Conservation (phyloP, 2,329 filamentous ascomycete genomes). For the Penicillium sp. region DNA sequence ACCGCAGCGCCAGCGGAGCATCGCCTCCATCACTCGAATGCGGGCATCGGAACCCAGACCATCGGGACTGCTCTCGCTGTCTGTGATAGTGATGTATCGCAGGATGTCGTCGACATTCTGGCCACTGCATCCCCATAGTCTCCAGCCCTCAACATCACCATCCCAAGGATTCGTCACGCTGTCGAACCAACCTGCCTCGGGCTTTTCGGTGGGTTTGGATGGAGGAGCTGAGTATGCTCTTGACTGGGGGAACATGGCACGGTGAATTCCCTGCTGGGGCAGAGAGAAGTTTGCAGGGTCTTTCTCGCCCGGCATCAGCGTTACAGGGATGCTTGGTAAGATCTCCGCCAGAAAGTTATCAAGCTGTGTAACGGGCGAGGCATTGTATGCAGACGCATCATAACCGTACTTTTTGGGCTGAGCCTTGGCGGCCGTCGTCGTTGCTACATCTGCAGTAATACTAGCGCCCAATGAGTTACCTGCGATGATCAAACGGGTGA, state of each 20-base stretch:
- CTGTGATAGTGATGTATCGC: conserved; percentile 71
- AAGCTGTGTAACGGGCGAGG: conserved; percentile 77
- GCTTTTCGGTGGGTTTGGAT: conserved; percentile 32
- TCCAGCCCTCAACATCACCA: conserved; percentile 86
- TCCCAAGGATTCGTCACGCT: conserved; percentile 92
- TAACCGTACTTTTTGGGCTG: conserved; percentile 86
- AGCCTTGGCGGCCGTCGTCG: conserved; percentile 45
- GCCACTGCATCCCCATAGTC: conserved; percentile 80
- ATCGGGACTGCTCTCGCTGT: conserved; percentile 28
- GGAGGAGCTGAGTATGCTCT: conserved; percentile 62
- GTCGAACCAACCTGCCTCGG: conserved; percentile 74
- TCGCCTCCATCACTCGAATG: conserved; percentile 88
- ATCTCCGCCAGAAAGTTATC: conserved; percentile 80
- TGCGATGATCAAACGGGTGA: conserved; percentile 85
- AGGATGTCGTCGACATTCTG: conserved; percentile 94
- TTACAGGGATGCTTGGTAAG: conserved; percentile 83
- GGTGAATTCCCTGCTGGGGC: conserved; percentile 90
- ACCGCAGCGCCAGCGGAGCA: conserved; percentile 86
- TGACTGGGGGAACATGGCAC: conserved; percentile 82
- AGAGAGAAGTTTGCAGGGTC: conserved; percentile 89
- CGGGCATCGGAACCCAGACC: conserved; percentile 63
- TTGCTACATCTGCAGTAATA: conserved; percentile 34
- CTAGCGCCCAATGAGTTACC: conserved; percentile 74
- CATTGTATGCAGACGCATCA: conserved; percentile 84
- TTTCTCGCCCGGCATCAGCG: conserved; percentile 76